A percentile compares a stretch with the other conserved stretches of the same genome.
phyloP scores from a whole-genome alignment of 2,329 filamentous ascomycete species.

The Corniculantispora saksenae region DNA sequence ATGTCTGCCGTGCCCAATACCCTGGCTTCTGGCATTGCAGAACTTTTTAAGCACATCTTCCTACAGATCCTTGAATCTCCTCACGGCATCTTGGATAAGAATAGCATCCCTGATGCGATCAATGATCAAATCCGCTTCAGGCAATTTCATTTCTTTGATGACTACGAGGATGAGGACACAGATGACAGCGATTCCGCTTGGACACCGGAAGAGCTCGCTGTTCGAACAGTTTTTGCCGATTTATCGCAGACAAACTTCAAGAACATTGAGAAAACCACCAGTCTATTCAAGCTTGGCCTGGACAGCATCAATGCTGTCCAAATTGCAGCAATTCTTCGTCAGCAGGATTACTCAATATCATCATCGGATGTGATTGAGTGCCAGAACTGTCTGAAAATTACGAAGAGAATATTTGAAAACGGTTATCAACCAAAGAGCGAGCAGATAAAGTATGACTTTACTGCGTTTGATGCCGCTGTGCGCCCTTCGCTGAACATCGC shows the following conservation, averaged over 20 bases:
- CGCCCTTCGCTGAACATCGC: conserved; percentile 30
- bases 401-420: conserved; percentile 23
- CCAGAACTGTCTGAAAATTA: conserved; percentile 46
- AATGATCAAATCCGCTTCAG: conserved; percentile 21
- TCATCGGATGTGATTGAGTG: conserved; percentile 74
- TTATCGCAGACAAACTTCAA: conserved; percentile 55
- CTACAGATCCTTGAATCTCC: conserved; percentile 30
- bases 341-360: conserved; percentile 57
- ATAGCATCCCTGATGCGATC: conserved; percentile 27
- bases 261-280: conserved; percentile 61
- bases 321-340: conserved; percentile 68
- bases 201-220: conserved; percentile 29
- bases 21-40: conserved; percentile 31
- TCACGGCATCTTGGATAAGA: conserved; percentile 25
- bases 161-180: conserved; percentile 21
- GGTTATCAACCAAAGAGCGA: neutral
- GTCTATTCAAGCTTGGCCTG: conserved; percentile 84
- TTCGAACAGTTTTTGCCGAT: conserved; percentile 58
- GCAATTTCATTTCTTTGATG: conserved; percentile 25
- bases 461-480: conserved; percentile 38
- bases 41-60: conserved; percentile 34
- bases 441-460: conserved; percentile 39
- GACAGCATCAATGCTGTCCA: conserved; percentile 89
- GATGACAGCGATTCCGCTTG: conserved; percentile 16
- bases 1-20: conserved; percentile 39